Evolutionary conservation across 169 alveolate genomes (phyloP).

Genomic region (Plasmodium falciparum): DNA sequence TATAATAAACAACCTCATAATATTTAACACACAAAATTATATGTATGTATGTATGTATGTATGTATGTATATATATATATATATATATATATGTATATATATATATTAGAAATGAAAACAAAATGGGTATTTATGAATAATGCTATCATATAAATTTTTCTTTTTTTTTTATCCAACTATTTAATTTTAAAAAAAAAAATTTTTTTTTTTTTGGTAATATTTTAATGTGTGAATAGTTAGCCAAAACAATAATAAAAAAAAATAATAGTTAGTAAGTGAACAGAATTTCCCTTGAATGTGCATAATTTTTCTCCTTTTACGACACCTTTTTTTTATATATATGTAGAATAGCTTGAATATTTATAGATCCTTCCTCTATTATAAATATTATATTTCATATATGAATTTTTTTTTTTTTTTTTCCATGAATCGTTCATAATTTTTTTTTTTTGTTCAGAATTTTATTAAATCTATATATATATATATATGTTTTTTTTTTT

Average conservation of each 20-base stretch:
- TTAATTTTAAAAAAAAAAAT: constrained; percentile 1
- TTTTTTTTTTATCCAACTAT: not conserved
- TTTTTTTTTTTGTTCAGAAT: constrained; percentile 22
- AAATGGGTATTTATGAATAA: no score
- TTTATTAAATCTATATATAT: no score
- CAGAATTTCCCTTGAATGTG: constrained; percentile 27
- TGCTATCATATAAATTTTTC: not conserved
- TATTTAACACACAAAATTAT: not conserved
- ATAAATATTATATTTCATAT: not conserved
- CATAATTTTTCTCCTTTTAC: constrained; percentile 40
- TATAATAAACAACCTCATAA: no score
- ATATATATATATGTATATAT: not conserved
- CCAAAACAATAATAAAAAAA: constrained; percentile 40
- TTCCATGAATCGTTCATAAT: not conserved
- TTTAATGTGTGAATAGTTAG: constrained; percentile 43
- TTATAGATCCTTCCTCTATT: not conserved
- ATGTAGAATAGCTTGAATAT: not conserved
- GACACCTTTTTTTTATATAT: not conserved
- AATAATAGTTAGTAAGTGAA: constrained; percentile 16
- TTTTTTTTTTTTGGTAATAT: constrained; percentile 17
- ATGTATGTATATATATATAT: not conserved
- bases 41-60: not conserved
- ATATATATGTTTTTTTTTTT: no score
- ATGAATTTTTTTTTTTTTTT: constrained; percentile 1
- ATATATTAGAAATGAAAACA: not conserved